Conservation (phyloP, 805 yeast species). For the Cyberlindnera veronae region DNA sequence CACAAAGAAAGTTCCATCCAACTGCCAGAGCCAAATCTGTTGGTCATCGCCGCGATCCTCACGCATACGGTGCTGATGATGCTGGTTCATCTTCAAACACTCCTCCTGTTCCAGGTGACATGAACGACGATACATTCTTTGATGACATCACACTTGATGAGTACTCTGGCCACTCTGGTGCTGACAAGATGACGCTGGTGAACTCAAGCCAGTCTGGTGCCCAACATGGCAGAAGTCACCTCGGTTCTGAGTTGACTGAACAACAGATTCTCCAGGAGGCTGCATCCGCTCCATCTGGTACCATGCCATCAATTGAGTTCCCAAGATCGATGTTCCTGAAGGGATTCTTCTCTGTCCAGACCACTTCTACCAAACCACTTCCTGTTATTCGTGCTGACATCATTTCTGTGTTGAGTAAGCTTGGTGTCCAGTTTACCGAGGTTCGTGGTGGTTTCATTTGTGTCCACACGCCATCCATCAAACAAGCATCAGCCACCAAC, state of each 20-base stretch:
- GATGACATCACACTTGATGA: slow-evolving; percentile 62
- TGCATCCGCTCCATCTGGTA: slow-evolving; percentile 61
- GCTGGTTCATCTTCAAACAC: slow-evolving; percentile 14
- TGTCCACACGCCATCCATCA: slow-evolving; percentile 54
- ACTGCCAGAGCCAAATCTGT: slow-evolving; percentile 86
- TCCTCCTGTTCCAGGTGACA: slow-evolving; percentile 31
- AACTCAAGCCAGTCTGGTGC: slow-evolving; percentile 18
- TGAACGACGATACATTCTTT: slow-evolving; percentile 42
- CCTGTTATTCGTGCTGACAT: slow-evolving; percentile 85
- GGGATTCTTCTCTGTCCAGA: slow-evolving; percentile 92
- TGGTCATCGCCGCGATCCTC: slow-evolving; percentile 65
- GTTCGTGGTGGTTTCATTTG: slow-evolving; percentile 94
- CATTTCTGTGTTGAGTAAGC: slow-evolving; percentile 66
- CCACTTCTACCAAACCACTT: slow-evolving; percentile 88
- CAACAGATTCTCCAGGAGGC: slow-evolving; percentile 45
- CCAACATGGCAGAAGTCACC: slow-evolving; percentile 7
- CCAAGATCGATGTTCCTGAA: slow-evolving; percentile 88
- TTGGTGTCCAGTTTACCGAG: slow-evolving; percentile 81
- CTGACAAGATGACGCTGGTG: slow-evolving; percentile 19
- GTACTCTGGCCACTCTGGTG: slow-evolving; percentile 26
- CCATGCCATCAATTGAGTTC: slow-evolving; percentile 92
- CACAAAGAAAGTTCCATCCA: slow-evolving; percentile 53
- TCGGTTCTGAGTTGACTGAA: slow-evolving; percentile 37
- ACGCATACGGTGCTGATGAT: slow-evolving; percentile 4
- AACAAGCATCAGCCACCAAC: slow-evolving; percentile 4